Evolutionary conservation across 108 stramenopile genomes (phyloP), one percentile per base, ranked within the genome.

Genomic region (Nannochloropsis salina): DNA sequence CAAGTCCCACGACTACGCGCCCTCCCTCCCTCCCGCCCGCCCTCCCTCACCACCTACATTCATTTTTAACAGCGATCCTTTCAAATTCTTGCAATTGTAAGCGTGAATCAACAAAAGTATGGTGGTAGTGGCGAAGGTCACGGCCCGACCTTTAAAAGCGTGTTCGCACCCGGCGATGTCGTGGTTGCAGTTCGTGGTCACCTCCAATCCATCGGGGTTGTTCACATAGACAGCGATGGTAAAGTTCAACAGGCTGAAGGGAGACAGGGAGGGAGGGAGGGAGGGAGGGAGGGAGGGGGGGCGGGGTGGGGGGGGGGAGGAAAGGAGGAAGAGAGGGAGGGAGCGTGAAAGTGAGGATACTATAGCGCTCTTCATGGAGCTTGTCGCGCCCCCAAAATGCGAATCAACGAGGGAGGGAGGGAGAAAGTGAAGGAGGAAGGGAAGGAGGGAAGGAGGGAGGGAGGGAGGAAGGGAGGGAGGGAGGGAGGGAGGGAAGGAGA

Each of bases 221-320:
- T 8, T 74, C 3, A 6, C 61, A n/a, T 74, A 4, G 61, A 74
- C 8, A 2, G n/a, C 61, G 61, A 74, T 3, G 6, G 2, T 74
- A 8, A 74, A 74, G 6, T 74, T 74, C 61, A 8, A 15, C 6
- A 74, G 61, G 61, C 61, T 74, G 47, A 51, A 51, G 47, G 47
- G 47, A 51, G 47, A 15, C 1, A 51, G 47, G 15, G 47, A 12
- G 47, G 47, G 47, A 51, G 15, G 47, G 47, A 51, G 61, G 61
- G 8, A 74, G 61, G 61, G n/a, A 74, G 93, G 21, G 47, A 74
- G 2, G 61, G 4, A 74, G 61, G 61, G 61, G n/a, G 61, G 61
- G 61, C 15, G 61, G 61, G 61, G 4, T 20, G 61, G 4, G n/a
- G 61, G 61, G 61, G n/a, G 61, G 61, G 61, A 74, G 61, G 61